These are phyloP conservation scores for Penicillium sp. DNA, from an alignment of 2,329 filamentous ascomycete species.

Conservation along the genomic window DNA sequence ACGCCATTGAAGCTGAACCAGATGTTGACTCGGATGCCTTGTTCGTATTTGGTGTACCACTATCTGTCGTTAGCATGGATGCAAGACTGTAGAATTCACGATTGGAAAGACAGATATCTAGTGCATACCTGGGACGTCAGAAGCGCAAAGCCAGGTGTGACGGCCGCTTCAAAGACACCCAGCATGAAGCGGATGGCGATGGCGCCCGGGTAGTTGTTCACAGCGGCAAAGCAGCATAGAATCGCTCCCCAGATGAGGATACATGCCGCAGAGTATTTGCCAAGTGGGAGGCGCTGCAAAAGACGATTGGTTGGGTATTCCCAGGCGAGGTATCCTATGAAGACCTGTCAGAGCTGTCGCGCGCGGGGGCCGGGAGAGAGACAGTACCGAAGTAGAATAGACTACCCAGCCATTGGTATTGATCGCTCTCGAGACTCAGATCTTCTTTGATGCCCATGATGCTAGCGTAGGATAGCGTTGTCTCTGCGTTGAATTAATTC, in stretches of 20 bases:
- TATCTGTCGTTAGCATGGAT: constrained; percentile 30
- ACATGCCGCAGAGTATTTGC: constrained; percentile 66
- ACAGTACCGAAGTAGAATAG: background rate
- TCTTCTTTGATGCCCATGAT: constrained; percentile 57
- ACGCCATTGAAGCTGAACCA: constrained; percentile 72
- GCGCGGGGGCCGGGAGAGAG: too few relatives aligned
- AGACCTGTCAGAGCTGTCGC: background rate
- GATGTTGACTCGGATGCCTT: constrained; percentile 62
- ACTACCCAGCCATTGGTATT: constrained; percentile 41
- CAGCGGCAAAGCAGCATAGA: constrained; percentile 64
- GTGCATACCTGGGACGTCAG: constrained; percentile 58
- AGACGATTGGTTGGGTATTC: constrained; percentile 69
- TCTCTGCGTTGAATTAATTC: constrained; percentile 34
- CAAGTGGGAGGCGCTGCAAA: constrained; percentile 64
- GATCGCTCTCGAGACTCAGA: constrained; percentile 44
- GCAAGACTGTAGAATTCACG: background rate
- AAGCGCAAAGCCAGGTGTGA: constrained; percentile 69
- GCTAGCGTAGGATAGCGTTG: constrained; percentile 55
- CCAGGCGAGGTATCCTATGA: constrained; percentile 54
- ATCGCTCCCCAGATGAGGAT: constrained; percentile 66
- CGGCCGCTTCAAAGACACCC: constrained; percentile 68
- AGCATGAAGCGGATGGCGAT: constrained; percentile 69
- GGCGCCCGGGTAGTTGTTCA: constrained; percentile 61
- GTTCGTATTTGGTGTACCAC: constrained; percentile 73
- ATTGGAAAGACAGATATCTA: background rate